Conservation (phyloP, 148 eudicot genomes). For the Polygonum aviculare region DNA sequence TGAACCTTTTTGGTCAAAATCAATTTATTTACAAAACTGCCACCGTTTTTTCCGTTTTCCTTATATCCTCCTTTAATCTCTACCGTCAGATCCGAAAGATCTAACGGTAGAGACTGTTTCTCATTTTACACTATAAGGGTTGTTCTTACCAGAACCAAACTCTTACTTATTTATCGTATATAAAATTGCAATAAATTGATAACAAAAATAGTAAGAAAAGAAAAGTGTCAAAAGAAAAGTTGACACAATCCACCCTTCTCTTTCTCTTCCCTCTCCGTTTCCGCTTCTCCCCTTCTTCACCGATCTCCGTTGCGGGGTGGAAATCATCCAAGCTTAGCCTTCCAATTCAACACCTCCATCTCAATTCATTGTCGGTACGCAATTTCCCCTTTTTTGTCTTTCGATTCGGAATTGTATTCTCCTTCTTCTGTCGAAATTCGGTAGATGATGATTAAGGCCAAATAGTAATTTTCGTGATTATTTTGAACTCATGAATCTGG, state of each 20-base stretch:
- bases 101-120: too few relatives aligned
- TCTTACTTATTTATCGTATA: background rate
- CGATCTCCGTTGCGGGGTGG: constrained; percentile 8
- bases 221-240: background rate
- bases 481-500: background rate
- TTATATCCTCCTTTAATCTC: too few relatives aligned
- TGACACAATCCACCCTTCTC: background rate
- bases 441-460: background rate
- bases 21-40: too few relatives aligned
- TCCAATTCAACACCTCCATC: background rate
- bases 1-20: too few relatives aligned
- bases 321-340: background rate
- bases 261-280: background rate
- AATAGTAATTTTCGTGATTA: background rate
- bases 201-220: constrained; percentile 1
- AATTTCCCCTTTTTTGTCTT: background rate
- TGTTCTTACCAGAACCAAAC: too few relatives aligned
- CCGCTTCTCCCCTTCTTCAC: background rate
- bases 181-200: background rate
- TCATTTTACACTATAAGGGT: too few relatives aligned
- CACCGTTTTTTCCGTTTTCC: too few relatives aligned
- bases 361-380: background rate
- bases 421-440: background rate
- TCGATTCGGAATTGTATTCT: background rate
- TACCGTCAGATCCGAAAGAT: too few relatives aligned